Conservation (phyloP, 2,329 filamentous ascomycete genomes). For the Xylaria digitata region DNA sequence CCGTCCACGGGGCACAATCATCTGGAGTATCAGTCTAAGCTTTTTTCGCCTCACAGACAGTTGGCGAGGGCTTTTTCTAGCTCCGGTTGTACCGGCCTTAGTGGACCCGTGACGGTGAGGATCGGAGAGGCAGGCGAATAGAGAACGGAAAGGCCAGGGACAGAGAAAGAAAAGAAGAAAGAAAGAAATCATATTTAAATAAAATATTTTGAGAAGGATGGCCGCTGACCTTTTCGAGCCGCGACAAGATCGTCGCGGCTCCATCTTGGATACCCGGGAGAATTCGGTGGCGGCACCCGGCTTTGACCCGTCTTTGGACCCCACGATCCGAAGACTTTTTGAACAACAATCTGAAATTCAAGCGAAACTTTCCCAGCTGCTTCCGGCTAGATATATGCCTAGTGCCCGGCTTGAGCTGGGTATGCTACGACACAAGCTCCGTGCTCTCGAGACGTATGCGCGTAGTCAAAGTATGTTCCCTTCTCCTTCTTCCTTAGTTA, state of each 20-base stretch:
- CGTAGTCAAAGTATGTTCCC: conserved; percentile 61
- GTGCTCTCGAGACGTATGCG: conserved; percentile 60
- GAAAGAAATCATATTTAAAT: neutral
- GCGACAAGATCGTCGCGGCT: conserved; percentile 51
- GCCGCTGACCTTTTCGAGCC: conserved; percentile 48
- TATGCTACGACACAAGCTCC: conserved; percentile 67
- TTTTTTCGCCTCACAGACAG: conserved; percentile 13
- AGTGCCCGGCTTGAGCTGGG: conserved; percentile 62
- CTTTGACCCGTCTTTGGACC: conserved; percentile 56
- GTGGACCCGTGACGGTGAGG: conserved; percentile 27
- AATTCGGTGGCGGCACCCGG: conserved; percentile 47
- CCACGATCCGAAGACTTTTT: conserved; percentile 59
- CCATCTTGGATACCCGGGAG: conserved; percentile 47
- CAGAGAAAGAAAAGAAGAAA: neutral
- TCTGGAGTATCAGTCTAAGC: conserved; percentile 39
- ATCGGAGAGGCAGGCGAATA: conserved; percentile 32
- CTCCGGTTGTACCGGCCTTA: conserved; percentile 16
- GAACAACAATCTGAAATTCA: conserved; percentile 66
- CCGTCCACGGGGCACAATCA: conserved; percentile 36
- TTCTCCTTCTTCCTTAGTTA: conserved; percentile 19
- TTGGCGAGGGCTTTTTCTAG: conserved; percentile 17
- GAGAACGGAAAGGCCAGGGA: conserved; percentile 2
- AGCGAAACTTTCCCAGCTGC: conserved; percentile 60
- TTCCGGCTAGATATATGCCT: conserved; percentile 60
- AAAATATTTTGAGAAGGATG: conserved; percentile 40